Percentiles rank a stretch among this genome's conserved stretches.
Conservation (phyloP, 2,329 filamentous ascomycete genomes). For the Colletotrichum eleusines region DNA sequence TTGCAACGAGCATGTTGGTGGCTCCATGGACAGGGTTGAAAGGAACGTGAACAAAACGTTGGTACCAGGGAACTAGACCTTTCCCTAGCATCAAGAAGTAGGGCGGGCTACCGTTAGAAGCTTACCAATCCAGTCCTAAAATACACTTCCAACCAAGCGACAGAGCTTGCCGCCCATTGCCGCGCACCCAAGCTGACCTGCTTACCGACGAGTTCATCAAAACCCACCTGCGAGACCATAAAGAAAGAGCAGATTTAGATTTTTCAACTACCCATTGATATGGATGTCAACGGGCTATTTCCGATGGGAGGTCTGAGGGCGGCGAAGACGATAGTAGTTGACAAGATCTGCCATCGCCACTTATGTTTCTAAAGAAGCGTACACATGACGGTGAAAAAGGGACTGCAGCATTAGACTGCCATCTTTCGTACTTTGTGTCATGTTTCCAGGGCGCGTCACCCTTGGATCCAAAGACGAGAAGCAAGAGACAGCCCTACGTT, state of each 20-base stretch:
- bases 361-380: background rate
- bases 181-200: background rate
- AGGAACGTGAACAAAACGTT: too few species aligned
- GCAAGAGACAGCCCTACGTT: background rate
- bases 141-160: slow-evolving; percentile 13
- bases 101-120: background rate
- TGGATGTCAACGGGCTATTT: background rate
- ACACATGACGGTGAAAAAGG: background rate
- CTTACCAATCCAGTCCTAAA: slow-evolving; percentile 12
- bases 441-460: background rate
- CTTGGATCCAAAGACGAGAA: background rate
- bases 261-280: background rate
- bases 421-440: background rate
- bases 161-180: slow-evolving; percentile 8
- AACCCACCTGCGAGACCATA: too few species aligned
- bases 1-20: background rate
- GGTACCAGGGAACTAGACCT: background rate
- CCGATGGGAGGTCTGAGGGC: background rate
- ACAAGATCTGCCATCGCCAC: background rate
- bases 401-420: background rate
- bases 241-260: background rate
- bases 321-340: background rate
- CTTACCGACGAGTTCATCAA: background rate
- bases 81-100: background rate
- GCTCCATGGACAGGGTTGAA: background rate